Base-by-base conservation (phyloP, 192 early-diverging fungal species). In the Entomortierella parvispora region DNA sequence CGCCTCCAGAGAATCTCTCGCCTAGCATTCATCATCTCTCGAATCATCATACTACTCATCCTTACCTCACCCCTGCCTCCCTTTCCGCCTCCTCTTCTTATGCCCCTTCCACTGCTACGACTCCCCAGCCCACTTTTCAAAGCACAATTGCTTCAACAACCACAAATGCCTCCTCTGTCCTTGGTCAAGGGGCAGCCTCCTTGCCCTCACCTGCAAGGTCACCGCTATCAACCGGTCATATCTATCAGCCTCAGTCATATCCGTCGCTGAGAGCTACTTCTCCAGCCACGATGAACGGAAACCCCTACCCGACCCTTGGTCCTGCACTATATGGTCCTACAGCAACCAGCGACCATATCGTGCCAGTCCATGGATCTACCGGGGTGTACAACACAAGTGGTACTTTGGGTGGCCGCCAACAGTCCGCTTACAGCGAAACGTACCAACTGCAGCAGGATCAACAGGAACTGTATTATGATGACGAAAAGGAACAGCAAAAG, bases 71-170 rank as follows among this genome's bases (percentile, higher is more conserved):
- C n/a, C 56, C 71, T 29, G 26, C 63, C 4, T 60, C 62, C 17
- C 44, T 62, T 10, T 32, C 58, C 15, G 26, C 57, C 1, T 68
- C 57, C 26, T 20, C 62, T 14, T 60, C 71, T 0, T 20, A 64
- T 17, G 52, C 56, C n/a, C 58, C 74, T 20, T 68, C 66, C 14
- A 44, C 58, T 6, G 28, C 34, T 18, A 45, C 53, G 11, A 67
- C 56, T 9, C 58, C 62, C 18, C 26, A 42, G n/a, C 17, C 62
- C 34, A 62, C 56, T 44, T 61, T 42, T 54, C 68, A 62, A 65
- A 80, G 68, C 64, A 80, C 58, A 42, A 15, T 69, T 80, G 64
- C 77, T 71, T 71, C 69, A 5, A 31, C 69, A 2, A 33, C 65
- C 58, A 11, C 43, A 54, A 58, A 40, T 26, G 10, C 50, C 10